Evolutionary conservation across 768 basidiomycete genomes (phyloP).

Genomic region (Cubamyces lactineus): DNA sequence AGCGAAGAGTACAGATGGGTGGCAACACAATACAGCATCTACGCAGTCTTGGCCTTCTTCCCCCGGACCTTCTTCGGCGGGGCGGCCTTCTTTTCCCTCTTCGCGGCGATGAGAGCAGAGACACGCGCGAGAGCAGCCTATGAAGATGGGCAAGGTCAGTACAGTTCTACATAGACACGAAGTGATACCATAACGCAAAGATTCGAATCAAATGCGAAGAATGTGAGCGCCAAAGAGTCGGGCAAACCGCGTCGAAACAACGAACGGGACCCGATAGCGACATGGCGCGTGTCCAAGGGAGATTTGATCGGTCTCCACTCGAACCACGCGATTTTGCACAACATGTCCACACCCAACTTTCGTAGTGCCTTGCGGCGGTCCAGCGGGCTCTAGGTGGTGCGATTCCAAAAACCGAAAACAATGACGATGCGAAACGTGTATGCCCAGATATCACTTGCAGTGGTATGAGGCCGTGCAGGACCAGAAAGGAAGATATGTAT

Average conservation of each 20-base stretch:
- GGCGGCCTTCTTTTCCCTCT: constrained; percentile 68
- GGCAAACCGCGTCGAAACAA: constrained; percentile 54
- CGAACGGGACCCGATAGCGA: constrained; percentile 82
- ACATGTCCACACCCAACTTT: constrained; percentile 92
- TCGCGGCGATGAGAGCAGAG: constrained; percentile 69
- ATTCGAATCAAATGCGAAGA: constrained; percentile 23
- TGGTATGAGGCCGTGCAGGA: constrained; percentile 20
- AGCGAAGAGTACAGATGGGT: constrained; percentile 24
- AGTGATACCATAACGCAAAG: constrained; percentile 16
- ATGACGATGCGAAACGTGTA: constrained; percentile 18
- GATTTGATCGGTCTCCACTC: constrained; percentile 64
- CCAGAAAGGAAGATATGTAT: not conserved
- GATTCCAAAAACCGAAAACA: constrained; percentile 33
- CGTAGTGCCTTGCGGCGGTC: constrained; percentile 64
- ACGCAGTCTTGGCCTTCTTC: constrained; percentile 52
- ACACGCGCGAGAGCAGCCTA: constrained; percentile 79
- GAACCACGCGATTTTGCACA: constrained; percentile 72
- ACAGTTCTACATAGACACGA: not conserved
- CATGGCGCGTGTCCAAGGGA: constrained; percentile 59
- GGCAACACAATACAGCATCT: constrained; percentile 19
- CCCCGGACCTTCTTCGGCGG: constrained; percentile 75
- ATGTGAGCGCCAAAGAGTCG: constrained; percentile 79
- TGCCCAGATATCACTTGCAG: constrained; percentile 2
- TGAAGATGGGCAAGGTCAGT: constrained; percentile 8
- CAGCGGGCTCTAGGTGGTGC: constrained; percentile 95